Evolutionary conservation across 306 rosid genomes (phyloP), one percentile per base, ranked within the genome.

Genomic region (Ormosia semicastrata): DNA sequence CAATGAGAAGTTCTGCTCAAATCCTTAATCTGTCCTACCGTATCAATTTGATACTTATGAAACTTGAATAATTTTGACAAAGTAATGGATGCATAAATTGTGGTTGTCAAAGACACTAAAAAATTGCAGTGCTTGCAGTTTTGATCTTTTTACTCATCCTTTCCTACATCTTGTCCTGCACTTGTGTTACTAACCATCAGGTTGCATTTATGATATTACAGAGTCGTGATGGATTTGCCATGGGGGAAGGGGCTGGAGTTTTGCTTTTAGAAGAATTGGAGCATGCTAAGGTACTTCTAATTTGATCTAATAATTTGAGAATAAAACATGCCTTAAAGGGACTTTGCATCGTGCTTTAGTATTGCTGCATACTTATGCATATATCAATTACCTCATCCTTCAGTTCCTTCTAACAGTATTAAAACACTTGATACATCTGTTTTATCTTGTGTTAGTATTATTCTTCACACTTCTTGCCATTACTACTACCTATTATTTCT

Each of bases 211-310:
- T 86, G 60, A 79, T 77, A 69, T 78, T 73, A 69, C 98, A 95
- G 99, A 92, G 88, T 71, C 98, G 98, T 52, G 99, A 95, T 89
- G 99, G 99, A 83, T 95, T 95, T 92, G 99, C 93, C 52, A 85
- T 95, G 99, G 98, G 99, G 39, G 99, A 95, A 90, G 99, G 99
- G 60, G 92, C 99, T 66, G 99, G 99, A 13, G 98, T 92, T 85
- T 87, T 95, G 89, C 88, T 95, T 83, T 73, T 95, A 49, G 99
- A 95, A 88, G 99, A 95, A 64, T 80, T 95, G 77, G 99, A 95
- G 88, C 99, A 95, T 82, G 99, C 99, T 30, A 90, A 90, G 99
- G 99, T 95, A 87, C 60, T 65, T 74, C 50, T 24, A 54, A 65
- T 49, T 64, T 43, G 80, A 79, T 54, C 57, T 65, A 44, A 65